Evolutionary conservation across 208 protist genomes (phyloP), one percentile per base, ranked within the genome.

Genomic region (Leishmania aethiopica): DNA sequence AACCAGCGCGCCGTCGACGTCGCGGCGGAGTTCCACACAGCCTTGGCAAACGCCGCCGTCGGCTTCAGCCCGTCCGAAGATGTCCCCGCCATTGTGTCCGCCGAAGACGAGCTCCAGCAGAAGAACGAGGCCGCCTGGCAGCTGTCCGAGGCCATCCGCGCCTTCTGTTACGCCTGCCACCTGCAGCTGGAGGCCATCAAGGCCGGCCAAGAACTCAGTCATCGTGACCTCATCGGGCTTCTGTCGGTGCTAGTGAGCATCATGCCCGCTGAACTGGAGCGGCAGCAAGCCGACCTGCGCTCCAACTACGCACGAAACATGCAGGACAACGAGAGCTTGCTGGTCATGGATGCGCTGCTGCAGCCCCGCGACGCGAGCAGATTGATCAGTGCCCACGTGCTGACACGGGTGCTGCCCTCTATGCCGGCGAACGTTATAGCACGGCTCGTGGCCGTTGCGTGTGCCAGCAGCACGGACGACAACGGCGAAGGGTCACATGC

Each of bases 161-260:
- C 77, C n/a, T 82, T 93, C 77, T 81, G 76, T 42, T 88, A 73
- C 49, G 86, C 91, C 53, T 49, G 92, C 40, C 84, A 88, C 62
- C 71, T 92, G 42, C 45, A 88, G 45, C 70, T 95, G 40, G 92
- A 97, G 81, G 84, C 82, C 40, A 88, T 91, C 55, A 93, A 92
- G 79, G 85, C 83, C 7, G 93, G 92, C 47, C 86, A 83, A 42
- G 49, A 66, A 10, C 78, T 96, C 69, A 75, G 57, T 70, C 85
- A 93, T 64, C 87, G 89, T 77, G 87, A 94, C 15, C 73, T 95
- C n/a, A 69, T 93, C 35, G 80, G 86, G 17, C 71, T 93, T 15
- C 74, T 95, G 25, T 88, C 88, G 28, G 76, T 97, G 1, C 84
- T 97, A 17, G 47, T 93, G 37, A 90, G 91, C 8, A 35, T 95